Conservation (phyloP, 495 filamentous ascomycete genomes). For the Bombardia bombarda region DNA sequence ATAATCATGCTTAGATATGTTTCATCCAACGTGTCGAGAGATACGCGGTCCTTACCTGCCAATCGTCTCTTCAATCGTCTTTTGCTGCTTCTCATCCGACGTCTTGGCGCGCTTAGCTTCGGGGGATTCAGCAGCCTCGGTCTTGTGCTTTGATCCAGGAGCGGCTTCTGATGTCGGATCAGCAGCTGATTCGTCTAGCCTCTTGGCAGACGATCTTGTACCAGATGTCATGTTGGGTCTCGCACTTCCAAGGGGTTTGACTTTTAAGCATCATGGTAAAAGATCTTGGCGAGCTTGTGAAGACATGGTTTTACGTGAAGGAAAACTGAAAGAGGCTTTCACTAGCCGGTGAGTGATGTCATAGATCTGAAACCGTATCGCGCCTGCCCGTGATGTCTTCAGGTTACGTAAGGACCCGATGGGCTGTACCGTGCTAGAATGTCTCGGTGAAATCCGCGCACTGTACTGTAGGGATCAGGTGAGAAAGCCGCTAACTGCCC, state of each 20-base stretch:
- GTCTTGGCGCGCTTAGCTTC: conserved; percentile 13
- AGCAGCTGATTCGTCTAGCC: conserved; percentile 1
- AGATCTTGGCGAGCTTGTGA: no score
- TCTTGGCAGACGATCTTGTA: conserved; percentile 14
- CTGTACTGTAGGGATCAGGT: no score
- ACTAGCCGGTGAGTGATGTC: background rate
- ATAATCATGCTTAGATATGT: background rate
- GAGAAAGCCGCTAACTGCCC: no score
- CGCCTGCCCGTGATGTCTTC: no score
- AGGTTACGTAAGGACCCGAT: no score
- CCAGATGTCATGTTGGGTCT: conserved; percentile 14
- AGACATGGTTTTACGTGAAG: no score
- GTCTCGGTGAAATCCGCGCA: no score
- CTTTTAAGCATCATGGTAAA: no score
- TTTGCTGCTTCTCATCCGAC: conserved; percentile 3
- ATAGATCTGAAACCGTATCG: background rate
- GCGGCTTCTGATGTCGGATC: conserved; percentile 8
- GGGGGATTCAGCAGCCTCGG: conserved; percentile 2
- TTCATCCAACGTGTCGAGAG: no score
- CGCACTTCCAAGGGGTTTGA: no score
- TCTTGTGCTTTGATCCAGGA: conserved; percentile 18
- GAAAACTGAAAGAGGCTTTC: no score
- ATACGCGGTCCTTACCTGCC: background rate
- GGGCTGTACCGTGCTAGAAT: no score
- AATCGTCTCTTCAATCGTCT: conserved; percentile 4